Base-by-base conservation (phyloP, 345 rosid species). In the Salix dunnii region DNA sequence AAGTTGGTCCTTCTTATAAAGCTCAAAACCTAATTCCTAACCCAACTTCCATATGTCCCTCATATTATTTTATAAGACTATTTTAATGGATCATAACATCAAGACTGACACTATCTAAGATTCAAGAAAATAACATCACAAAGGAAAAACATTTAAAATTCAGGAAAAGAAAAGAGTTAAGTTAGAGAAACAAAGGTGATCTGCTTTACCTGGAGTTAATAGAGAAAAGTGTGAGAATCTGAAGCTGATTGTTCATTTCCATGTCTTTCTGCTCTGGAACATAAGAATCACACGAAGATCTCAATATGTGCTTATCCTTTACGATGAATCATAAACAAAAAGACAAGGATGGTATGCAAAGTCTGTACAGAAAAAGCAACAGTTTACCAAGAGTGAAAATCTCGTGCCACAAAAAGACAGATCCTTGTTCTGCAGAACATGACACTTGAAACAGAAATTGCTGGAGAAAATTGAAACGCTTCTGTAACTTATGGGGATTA, bases 341-440 rank as follows among this genome's bases (percentile, higher is more conserved):
- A 42, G 17, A 16, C 5, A 16, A 20, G 20, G 7, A 66, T 17
- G 9, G 3, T 31, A n/a, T 11, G 9, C n/a, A 65, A 20, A 16
- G 10, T 42, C 14, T 42, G 13, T 0, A 42, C 46, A 65, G 16
- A 3, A 67, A 53, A 13, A 0, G 25, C 23, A 18, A 43, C 18
- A 53, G 17, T 5, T 75, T 51, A 49, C 72, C 65, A 48, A 65
- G 53, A 67, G 68, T 33, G 66, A 42, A 49, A 67, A 51, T 18
- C 78, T 75, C 72, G 78, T 75, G 78, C 13, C 43, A 10, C 28
- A n/a, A 74, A 64, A 46, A 20, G 13, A 23, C 16, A 17, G 20
- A 5, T 36, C 38, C 30, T 7, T 72, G 42, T 23, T 73, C 31
- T 73, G 21, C 62, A 28, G 23, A 55, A 73, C 38, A 73, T 27